Evolutionary conservation across 2,329 filamentous ascomycete genomes (phyloP), one percentile per base, ranked within the genome.

Genomic region (Fusarium kyushuense): DNA sequence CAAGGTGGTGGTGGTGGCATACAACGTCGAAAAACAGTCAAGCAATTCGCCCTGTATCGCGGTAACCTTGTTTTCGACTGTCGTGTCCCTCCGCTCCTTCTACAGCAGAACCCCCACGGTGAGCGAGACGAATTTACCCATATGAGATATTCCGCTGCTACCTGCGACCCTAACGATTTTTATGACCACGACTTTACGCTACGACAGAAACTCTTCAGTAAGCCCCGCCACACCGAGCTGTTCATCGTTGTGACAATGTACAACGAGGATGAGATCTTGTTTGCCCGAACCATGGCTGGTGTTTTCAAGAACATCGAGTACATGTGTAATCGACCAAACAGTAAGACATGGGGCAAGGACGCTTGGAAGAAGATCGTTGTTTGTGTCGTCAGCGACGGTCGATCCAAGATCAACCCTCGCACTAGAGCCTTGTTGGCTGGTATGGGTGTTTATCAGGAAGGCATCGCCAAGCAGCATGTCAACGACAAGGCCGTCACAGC

Each of bases 321-420:
- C 84, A 97, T 99, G 92, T 97, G 96, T 80, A 93, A 92, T 63
- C 89, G 95, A 49, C 93, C 90, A 45, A 93, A 92, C 77, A 97
- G 94, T 81, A 97, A 97, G 82, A 98, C 95, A 1, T 99, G 96
- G 96, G 96, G 96, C 70, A 96, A 96, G 79, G 93, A 97, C 74
- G 94, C 95, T 6, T 99, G 96, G 96, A 98, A 99, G 84, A 99
- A 99, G 84, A 98, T 99, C 74, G 96, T 99, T 12, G 96, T 99
- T 13, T 98, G 95, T 78, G 89, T 99, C 43, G 96, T 99, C 70
- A 97, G 94, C 74, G 96, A 99, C 75, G 96, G 96, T 63, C 94
- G 96, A 87, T 92, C 90, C 64, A 97, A 97, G 84, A 99, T 99
- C 83, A 97, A 98, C 79, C 89, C 92, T 3, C 86, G 96, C 68